Conservation (phyloP, 1,139 yeast species). For the Petasospora rhodanensis region DNA sequence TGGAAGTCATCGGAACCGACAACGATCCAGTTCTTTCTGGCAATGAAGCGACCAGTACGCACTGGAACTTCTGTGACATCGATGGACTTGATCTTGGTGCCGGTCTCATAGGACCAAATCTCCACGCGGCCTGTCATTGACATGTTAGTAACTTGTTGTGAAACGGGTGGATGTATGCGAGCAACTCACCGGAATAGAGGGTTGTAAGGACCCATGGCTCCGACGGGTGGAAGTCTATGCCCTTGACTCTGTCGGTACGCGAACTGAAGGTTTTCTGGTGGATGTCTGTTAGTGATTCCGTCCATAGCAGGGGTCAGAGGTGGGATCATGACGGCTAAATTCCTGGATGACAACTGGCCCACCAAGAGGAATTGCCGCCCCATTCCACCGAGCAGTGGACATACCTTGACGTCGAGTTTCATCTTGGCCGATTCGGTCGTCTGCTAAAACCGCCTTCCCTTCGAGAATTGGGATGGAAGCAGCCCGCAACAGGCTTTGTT, state of each 20-base stretch:
- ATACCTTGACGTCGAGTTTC: conserved; percentile 18
- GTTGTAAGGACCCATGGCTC: conserved; percentile 96
- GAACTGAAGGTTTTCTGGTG: conserved; percentile 68
- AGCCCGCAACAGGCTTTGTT: too few relatives aligned
- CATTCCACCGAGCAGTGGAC: too few relatives aligned
- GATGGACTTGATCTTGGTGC: conserved; percentile 55
- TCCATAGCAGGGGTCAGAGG: too few relatives aligned
- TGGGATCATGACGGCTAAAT: too few relatives aligned
- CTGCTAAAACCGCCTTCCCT: too few relatives aligned
- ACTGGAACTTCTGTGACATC: conserved; percentile 95
- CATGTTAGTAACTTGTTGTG: conserved; percentile 9
- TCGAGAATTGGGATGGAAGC: too few relatives aligned
- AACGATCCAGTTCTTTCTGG: conserved; percentile 95
- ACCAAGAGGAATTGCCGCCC: too few relatives aligned
- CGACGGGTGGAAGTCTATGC: conserved; percentile 94
- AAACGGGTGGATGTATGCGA: too few relatives aligned
- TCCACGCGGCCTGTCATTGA: conserved; percentile 51
- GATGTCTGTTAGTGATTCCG: conserved; percentile 14
- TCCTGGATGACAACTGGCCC: too few relatives aligned
- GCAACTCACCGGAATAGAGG: conserved; percentile 68
- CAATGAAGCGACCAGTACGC: conserved; percentile 90
- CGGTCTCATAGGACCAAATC: conserved; percentile 90
- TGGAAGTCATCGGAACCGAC: conserved; percentile 96
- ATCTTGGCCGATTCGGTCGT: conserved; percentile 5
- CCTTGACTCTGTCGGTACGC: conserved; percentile 94